Base-by-base conservation (phyloP, 371 early-diverging fungal species). In the Massospora cicadina region DNA sequence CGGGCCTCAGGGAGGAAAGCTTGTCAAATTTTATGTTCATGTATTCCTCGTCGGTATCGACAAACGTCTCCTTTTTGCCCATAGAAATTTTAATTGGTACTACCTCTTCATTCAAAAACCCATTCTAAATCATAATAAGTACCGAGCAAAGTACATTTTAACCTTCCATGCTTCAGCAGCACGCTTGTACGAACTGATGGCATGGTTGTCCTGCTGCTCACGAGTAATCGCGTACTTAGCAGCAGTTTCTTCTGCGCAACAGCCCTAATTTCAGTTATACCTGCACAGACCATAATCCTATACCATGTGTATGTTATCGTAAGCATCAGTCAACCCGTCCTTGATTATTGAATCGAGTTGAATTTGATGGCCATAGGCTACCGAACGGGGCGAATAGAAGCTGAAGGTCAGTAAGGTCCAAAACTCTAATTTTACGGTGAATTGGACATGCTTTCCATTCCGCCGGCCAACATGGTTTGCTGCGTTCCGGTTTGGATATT, bases 361-460 rank as follows among this genome's bases (percentile, higher is more conserved):
- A 67, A 81, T 81, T 63, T 84, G 79, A 76, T 93, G 72, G 33
- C 98, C 98, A 73, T 88, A 98, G 66, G 83, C 84, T 66, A 84
- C 79, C 63, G 86, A 90, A 58, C 70, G 67, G 59, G 70, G 66
- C 30, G 66, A 25, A 65, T 69, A 67, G 65, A 67, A 72, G 31
- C 72, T 72, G 65, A 58, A 58, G 60, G 53, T 55, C 54, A 43
- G 43, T 33, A 43, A 10, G 54, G 28, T 68, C 67, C 7, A 30
- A 63, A 24, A 62, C 13, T 61, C 43, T 54, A 61, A n/a, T 74
- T 78, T 74, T 81, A 90, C 71, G 93, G 93, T 25, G 82, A 79
- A 72, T 91, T 91, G 63, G 86, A 84, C 94, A 96, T 94, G 76
- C 88, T 87, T 71, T 97, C 95, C 89, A 88, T 91, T 58, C 97